Evolutionary conservation across 2,329 filamentous ascomycete species (phyloP).

Genomic region (Laburnicola sp.): DNA sequence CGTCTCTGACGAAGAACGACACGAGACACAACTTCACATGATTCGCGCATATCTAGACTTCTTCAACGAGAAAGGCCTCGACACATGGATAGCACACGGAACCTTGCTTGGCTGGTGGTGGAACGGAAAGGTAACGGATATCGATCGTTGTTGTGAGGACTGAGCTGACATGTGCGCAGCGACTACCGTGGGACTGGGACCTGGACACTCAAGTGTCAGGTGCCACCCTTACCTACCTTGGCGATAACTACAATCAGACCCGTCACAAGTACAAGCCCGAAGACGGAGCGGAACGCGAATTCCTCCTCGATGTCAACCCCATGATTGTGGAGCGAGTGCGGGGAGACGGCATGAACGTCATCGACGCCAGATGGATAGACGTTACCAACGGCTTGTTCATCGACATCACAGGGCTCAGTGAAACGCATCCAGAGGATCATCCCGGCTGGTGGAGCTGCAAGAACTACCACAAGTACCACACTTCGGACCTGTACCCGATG

Average conservation of each 20-base stretch:
- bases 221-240: conserved; percentile 67
- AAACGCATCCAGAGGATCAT: conserved; percentile 61
- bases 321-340: conserved; percentile 63
- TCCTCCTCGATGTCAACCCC: conserved; percentile 78
- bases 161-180: conserved; percentile 47
- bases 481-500: conserved; percentile 75
- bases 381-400: conserved; percentile 75
- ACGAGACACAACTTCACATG: conserved; percentile 68
- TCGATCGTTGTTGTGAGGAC: neutral
- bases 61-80: conserved; percentile 65
- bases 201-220: conserved; percentile 78
- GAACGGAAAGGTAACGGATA: conserved; percentile 63
- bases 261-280: conserved; percentile 51
- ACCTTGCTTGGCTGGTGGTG: conserved; percentile 88
- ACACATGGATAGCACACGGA: conserved; percentile 87
- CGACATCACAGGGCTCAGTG: conserved; percentile 77
- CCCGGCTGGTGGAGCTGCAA: conserved; percentile 78
- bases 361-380: conserved; percentile 85
- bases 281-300: conserved; percentile 54
- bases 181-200: conserved; percentile 84
- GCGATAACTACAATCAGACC: conserved; percentile 69
- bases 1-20: conserved; percentile 67
- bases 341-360: conserved; percentile 74
- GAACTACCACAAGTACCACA: conserved; percentile 73
- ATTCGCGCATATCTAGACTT: conserved; percentile 73